Conservation (phyloP, 352 stramenopile genomes). For the Globisporangium viniferum region DNA sequence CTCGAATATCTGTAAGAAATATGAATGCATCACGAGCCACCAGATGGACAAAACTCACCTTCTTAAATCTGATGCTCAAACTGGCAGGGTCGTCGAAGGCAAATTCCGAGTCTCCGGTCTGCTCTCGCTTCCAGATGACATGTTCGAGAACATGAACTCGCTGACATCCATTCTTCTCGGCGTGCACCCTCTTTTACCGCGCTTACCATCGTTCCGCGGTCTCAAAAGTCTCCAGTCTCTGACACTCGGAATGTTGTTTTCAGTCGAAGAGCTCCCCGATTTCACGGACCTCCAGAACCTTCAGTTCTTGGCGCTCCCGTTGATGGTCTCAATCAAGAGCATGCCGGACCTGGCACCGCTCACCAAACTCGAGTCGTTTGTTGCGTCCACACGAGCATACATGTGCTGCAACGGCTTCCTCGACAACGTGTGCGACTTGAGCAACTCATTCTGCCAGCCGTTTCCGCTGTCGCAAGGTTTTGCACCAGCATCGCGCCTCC, state of each 20-base stretch:
- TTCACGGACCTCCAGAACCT: conserved; percentile 31
- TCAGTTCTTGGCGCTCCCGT: neutral
- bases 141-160: conserved; percentile 33
- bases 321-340: neutral
- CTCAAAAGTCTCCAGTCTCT: conserved; percentile 27
- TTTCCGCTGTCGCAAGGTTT: neutral
- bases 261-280: conserved; percentile 21
- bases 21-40: neutral
- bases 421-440: conserved; percentile 10
- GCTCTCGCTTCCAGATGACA: conserved; percentile 17
- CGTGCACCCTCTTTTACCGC: conserved; percentile 17
- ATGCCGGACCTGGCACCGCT: conserved; percentile 12
- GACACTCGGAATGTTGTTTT: neutral
- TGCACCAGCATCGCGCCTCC: neutral
- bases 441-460: neutral
- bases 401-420: conserved; percentile 22
- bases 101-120: neutral
- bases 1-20: conserved; percentile 30
- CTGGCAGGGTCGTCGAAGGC: conserved; percentile 2
- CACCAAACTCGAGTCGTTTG: conserved; percentile 6
- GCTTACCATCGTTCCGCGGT: conserved; percentile 27
- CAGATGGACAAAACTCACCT: neutral
- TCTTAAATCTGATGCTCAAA: neutral
- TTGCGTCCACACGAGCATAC: neutral
- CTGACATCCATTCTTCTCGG: conserved; percentile 37